Percentiles rank a stretch among this genome's conserved stretches.
Evolutionary conservation across 176 grass and related monocot genomes (phyloP).

Genomic region (Oryza punctata): DNA sequence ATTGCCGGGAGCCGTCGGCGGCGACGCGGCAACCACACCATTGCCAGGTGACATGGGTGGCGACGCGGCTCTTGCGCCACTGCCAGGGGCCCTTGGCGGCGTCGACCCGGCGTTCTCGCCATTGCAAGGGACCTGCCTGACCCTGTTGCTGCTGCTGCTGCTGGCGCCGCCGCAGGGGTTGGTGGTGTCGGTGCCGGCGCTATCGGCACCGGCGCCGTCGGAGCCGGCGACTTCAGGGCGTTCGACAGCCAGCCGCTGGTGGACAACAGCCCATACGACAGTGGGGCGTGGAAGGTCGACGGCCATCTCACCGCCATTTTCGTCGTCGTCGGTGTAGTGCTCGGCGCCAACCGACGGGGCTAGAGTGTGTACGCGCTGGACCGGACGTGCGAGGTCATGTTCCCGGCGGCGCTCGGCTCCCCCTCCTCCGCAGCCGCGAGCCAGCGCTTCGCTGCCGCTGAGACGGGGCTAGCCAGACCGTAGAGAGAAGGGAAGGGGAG

Average conservation of each 20-base stretch:
- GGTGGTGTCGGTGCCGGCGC: neutral
- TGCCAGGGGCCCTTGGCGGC: neutral
- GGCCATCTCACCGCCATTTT: conserved; percentile 14
- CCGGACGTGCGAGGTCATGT: no score
- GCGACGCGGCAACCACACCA: neutral
- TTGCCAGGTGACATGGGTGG: neutral
- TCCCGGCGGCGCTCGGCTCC: no score
- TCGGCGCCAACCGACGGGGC: no score
- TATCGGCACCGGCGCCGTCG: neutral
- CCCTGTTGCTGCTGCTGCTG: neutral
- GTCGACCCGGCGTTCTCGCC: neutral
- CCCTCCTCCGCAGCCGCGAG: no score
- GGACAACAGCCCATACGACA: conserved; percentile 86
- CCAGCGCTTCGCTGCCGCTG: no score
- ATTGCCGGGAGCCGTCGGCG: neutral
- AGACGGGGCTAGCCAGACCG: no score
- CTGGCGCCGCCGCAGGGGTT: neutral
- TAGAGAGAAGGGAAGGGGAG: no score
- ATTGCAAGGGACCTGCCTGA: neutral
- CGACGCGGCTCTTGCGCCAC: neutral
- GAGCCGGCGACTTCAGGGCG: neutral
- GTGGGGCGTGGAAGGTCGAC: conserved; percentile 35
- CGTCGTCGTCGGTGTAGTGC: neutral
- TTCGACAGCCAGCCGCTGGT: conserved; percentile 65
- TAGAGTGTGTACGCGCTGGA: no score